phyloP scores from a whole-genome alignment of 1,284 basidiomycete species.

The Ceratobasidium sp. region DNA sequence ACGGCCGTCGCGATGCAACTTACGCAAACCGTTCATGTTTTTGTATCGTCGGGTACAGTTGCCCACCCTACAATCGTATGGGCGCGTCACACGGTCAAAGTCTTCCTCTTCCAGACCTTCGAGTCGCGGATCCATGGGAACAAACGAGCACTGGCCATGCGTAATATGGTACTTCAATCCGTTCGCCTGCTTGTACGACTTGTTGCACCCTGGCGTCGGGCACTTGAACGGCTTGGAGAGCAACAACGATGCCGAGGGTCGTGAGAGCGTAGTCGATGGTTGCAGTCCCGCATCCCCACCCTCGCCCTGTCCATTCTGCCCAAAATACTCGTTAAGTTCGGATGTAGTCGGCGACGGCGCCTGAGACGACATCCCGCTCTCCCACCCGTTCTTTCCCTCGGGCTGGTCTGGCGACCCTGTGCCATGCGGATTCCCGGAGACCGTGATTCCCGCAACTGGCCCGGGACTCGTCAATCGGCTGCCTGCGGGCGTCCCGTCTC shows the following conservation, averaged over 20 bases:
- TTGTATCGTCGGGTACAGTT: conserved; percentile 92
- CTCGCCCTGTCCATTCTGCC: conserved; percentile 44
- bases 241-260: conserved; percentile 57
- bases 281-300: conserved; percentile 18
- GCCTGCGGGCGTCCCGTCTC: conserved; percentile 53
- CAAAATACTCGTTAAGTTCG: conserved; percentile 47
- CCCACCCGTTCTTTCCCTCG: conserved; percentile 26
- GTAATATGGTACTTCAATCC: conserved; percentile 97
- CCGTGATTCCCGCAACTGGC: conserved; percentile 43
- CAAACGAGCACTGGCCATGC: conserved; percentile 91
- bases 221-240: conserved; percentile 93
- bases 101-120: conserved; percentile 77
- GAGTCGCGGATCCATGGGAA: conserved; percentile 63
- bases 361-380: conserved; percentile 43
- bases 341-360: conserved; percentile 47
- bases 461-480: conserved; percentile 44
- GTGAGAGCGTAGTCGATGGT: conserved; percentile 47
- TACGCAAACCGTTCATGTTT: conserved; percentile 93
- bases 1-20: conserved; percentile 50
- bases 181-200: conserved; percentile 98
- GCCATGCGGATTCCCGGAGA: conserved; percentile 40
- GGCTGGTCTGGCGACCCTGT: conserved; percentile 24
- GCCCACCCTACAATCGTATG: conserved; percentile 60
- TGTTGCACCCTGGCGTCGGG: conserved; percentile 97
- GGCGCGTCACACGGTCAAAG: conserved; percentile 83